Evolutionary conservation across 75 land plant genomes (phyloP).

Genomic region (Gnetum montanum): DNA sequence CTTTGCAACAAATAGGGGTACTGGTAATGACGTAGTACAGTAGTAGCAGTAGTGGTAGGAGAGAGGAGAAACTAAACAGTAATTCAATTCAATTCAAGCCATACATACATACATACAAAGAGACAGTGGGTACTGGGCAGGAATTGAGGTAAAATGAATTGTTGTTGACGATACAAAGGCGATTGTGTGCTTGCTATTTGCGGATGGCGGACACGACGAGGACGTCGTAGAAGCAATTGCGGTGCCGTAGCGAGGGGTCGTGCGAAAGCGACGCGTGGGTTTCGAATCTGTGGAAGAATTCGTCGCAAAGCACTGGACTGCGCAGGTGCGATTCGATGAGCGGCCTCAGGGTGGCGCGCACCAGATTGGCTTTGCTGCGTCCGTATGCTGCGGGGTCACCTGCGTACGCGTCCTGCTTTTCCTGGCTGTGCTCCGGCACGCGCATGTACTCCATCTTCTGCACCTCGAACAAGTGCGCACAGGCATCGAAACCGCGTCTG

Average conservation of each 20-base stretch:
- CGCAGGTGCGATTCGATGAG: constrained; percentile 29
- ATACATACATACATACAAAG: too few species aligned
- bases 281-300: constrained; percentile 27
- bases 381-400: constrained; percentile 32
- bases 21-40: too few species aligned
- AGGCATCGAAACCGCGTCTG: constrained; percentile 16
- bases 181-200: too few species aligned
- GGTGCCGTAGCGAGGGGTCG: constrained; percentile 10
- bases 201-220: constrained; percentile 24
- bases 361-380: constrained; percentile 21
- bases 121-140: too few species aligned
- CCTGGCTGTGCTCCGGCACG: constrained; percentile 17
- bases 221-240: constrained; percentile 30
- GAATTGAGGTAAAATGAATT: too few species aligned
- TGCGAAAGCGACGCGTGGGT: constrained; percentile 6
- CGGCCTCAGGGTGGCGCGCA: constrained; percentile 18
- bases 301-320: constrained; percentile 9
- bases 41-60: too few species aligned
- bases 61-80: too few species aligned
- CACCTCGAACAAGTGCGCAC: constrained; percentile 24
- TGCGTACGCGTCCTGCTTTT: constrained; percentile 21
- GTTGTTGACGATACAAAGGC: too few species aligned
- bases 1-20: too few species aligned
- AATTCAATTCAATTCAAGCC: too few species aligned
- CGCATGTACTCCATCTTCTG: constrained; percentile 16